These are phyloP conservation scores for Apostasia shenzhenica DNA, from an alignment of 106 monocot genomes.

Conservation along the genomic window DNA sequence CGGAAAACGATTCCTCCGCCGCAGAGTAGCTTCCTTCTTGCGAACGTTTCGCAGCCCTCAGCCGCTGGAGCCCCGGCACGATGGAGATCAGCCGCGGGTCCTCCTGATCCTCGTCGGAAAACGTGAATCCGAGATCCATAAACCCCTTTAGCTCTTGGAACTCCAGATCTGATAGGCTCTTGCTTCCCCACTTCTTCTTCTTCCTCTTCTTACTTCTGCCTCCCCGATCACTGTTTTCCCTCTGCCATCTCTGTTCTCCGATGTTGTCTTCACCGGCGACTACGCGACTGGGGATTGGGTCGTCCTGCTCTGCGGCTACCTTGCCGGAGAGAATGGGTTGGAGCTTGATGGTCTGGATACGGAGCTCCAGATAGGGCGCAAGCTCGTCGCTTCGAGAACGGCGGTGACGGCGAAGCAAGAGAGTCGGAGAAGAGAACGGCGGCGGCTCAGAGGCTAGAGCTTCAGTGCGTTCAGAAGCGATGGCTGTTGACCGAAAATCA, in stretches of 20 bases:
- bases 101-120: slow-evolving; percentile 37
- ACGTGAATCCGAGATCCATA: slow-evolving; percentile 69
- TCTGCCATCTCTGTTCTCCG: too few species aligned
- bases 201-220: slow-evolving; percentile 4
- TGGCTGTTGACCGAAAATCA: too few species aligned
- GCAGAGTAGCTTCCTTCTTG: not conserved
- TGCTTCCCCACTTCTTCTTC: slow-evolving; percentile 8
- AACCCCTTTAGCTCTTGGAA: slow-evolving; percentile 79
- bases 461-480: not conserved
- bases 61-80: slow-evolving; percentile 57
- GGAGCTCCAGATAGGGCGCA: not conserved
- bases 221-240: not conserved
- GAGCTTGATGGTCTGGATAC: slow-evolving; percentile 7
- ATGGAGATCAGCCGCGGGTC: slow-evolving; percentile 51
- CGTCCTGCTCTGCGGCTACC: not conserved
- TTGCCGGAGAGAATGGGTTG: slow-evolving; percentile 17
- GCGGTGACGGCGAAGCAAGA: slow-evolving; percentile 7
- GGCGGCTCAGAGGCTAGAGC: not conserved
- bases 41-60: not conserved
- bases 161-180: slow-evolving; percentile 71
- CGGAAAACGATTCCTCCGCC: not conserved
- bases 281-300: not conserved
- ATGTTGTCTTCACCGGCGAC: too few species aligned
- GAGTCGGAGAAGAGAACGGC: not conserved
- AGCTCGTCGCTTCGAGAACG: slow-evolving; percentile 6